A percentile compares a stretch with the other conserved stretches of the same genome.
Evolutionary conservation across 345 rosid genomes (phyloP).

Genomic region (Lepidium aucheri): DNA sequence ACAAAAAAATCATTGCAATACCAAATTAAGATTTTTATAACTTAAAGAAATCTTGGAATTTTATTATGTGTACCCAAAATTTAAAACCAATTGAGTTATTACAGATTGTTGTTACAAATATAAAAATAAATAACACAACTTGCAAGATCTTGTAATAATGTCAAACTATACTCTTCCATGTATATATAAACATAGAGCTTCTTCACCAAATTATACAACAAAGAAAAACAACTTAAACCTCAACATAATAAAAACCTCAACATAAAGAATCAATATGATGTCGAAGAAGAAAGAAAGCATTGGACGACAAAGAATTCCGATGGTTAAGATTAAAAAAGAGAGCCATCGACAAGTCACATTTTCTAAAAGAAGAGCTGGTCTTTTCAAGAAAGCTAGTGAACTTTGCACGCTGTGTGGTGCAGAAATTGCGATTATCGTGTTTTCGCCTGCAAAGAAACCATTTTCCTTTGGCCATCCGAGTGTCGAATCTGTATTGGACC

Average conservation of each 20-base stretch:
- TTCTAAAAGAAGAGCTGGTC: conserved; percentile 14
- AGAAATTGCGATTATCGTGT: conserved; percentile 13
- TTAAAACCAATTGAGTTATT: background rate
- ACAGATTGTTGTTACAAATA: conserved; percentile 17
- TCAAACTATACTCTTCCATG: background rate
- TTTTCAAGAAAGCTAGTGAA: conserved; percentile 22
- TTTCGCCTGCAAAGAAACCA: conserved; percentile 19
- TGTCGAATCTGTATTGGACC: conserved; percentile 7
- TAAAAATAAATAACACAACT: conserved; percentile 1
- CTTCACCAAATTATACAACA: background rate
- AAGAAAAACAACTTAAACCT: background rate
- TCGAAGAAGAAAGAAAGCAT: conserved; percentile 18
- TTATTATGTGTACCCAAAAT: background rate
- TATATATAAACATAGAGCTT: background rate
- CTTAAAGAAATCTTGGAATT: conserved; percentile 7
- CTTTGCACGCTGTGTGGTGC: conserved; percentile 11
- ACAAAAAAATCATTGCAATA: background rate
- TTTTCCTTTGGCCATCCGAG: conserved; percentile 21
- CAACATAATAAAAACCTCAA: background rate
- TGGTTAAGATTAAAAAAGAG: conserved; percentile 17
- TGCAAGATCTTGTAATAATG: conserved; percentile 12
- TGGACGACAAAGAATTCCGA: conserved; percentile 14
- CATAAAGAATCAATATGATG: background rate
- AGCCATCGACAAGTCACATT: conserved; percentile 18
- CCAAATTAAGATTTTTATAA: background rate